Evolutionary conservation across 176 grass and related monocot genomes (phyloP).

Genomic region (Avena eriantha): DNA sequence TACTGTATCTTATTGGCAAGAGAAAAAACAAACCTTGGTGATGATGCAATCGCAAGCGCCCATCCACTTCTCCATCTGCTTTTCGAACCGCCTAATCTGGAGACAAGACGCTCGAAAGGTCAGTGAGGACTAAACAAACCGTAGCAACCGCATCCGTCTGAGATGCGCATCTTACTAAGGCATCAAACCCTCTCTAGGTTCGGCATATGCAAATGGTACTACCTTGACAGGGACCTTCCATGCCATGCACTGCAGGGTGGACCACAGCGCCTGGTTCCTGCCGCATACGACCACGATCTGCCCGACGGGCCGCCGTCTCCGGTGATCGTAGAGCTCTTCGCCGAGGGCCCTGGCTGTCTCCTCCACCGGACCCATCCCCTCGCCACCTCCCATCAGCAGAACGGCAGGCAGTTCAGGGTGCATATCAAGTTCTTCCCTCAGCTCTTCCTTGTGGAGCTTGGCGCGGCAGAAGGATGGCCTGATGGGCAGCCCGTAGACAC

Average conservation of each 20-base stretch:
- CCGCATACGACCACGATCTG: constrained; percentile 82
- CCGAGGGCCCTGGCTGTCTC: constrained; percentile 70
- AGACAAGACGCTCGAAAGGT: not conserved
- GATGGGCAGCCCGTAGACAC: constrained; percentile 75
- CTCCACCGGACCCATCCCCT: constrained; percentile 85
- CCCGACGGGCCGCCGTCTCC: constrained; percentile 44
- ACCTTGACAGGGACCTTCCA: constrained; percentile 92
- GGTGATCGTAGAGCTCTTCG: constrained; percentile 59
- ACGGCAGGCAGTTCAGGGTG: constrained; percentile 71
- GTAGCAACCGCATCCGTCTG: not conserved
- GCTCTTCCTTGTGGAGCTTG: constrained; percentile 68
- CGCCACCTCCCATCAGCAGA: constrained; percentile 84
- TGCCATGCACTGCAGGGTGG: constrained; percentile 44
- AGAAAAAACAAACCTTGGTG: constrained; percentile 55
- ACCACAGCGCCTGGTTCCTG: constrained; percentile 60
- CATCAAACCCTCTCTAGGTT: not conserved
- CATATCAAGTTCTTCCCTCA: constrained; percentile 69
- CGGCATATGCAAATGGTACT: constrained; percentile 43
- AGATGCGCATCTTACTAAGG: constrained; percentile 41
- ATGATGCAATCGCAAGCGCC: constrained; percentile 89
- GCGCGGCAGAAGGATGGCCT: constrained; percentile 86
- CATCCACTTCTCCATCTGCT: constrained; percentile 93
- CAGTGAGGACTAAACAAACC: constrained; percentile 29
- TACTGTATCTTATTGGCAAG: not conserved
- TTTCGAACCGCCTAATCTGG: constrained; percentile 86